Conservation (phyloP, 2,329 filamentous ascomycete genomes). For the Bipolaris zeicola region DNA sequence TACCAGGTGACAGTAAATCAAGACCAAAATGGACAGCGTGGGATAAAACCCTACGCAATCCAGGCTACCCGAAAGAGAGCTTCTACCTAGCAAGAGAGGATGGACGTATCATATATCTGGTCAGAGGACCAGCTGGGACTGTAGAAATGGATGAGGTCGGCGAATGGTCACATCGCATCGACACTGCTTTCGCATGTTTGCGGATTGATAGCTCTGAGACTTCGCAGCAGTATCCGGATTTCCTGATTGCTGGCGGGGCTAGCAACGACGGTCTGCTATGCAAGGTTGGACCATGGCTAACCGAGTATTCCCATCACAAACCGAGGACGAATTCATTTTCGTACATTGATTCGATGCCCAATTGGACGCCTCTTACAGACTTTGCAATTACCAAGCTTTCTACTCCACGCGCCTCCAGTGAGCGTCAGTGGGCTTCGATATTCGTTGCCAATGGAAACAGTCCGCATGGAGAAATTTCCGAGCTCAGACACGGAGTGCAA, state of each 20-base stretch:
- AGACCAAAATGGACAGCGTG: conserved; percentile 79
- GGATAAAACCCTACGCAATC: conserved; percentile 73
- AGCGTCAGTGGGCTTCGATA: conserved; percentile 31
- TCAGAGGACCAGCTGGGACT: conserved; percentile 59
- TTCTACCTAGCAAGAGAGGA: conserved; percentile 90
- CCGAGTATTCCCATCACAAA: conserved; percentile 56
- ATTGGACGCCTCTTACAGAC: conserved; percentile 63
- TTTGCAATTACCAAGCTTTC: conserved; percentile 42
- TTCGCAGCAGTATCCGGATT: conserved; percentile 67
- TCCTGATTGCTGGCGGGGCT: conserved; percentile 80
- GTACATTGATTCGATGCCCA: conserved; percentile 66
- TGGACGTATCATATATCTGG: conserved; percentile 75
- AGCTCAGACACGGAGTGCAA: conserved; percentile 51
- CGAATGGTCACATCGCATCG: conserved; percentile 74
- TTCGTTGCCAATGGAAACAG: conserved; percentile 53
- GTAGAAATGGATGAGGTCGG: conserved; percentile 51
- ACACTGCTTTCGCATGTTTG: conserved; percentile 77
- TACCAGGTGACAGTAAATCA: conserved; percentile 39
- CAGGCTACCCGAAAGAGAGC: conserved; percentile 68
- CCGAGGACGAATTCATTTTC: conserved; percentile 48
- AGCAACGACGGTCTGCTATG: conserved; percentile 79
- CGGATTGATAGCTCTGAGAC: conserved; percentile 56
- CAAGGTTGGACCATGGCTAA: conserved; percentile 60
- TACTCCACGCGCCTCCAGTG: conserved; percentile 26
- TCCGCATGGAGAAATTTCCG: conserved; percentile 52